These are phyloP conservation scores for Lactarius hengduanensis DNA, from an alignment of 768 basidiomycete genomes.

Conservation along the genomic window DNA sequence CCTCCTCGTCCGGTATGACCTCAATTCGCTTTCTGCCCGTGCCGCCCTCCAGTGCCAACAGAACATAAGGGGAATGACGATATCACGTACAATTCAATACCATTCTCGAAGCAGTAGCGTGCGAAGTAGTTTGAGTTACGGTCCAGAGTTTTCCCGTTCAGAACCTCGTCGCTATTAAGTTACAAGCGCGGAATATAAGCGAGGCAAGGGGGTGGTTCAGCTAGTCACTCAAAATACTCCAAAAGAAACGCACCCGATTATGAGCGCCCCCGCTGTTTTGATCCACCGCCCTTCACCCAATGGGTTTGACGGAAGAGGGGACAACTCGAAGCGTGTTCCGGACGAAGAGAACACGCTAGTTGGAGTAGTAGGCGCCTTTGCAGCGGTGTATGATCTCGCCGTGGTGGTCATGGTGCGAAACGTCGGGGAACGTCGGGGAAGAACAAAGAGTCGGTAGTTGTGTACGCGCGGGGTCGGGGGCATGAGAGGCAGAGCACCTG, in stretches of 20 bases:
- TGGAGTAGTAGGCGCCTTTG: background rate
- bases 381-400: background rate
- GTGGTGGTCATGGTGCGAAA: slow-evolving; percentile 11
- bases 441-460: slow-evolving; percentile 12
- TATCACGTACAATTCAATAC: slow-evolving; percentile 63
- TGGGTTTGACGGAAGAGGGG: slow-evolving; percentile 61
- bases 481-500: slow-evolving; percentile 11
- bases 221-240: background rate
- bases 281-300: slow-evolving; percentile 71
- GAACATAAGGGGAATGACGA: slow-evolving; percentile 26
- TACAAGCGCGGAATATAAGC: background rate
- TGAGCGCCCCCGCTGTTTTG: slow-evolving; percentile 67
- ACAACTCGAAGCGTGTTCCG: slow-evolving; percentile 45
- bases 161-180: slow-evolving; percentile 71
- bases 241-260: slow-evolving; percentile 60
- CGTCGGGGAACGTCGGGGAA: slow-evolving; percentile 2
- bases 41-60: slow-evolving; percentile 28
- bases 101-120: slow-evolving; percentile 85
- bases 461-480: slow-evolving; percentile 2
- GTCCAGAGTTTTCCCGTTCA: slow-evolving; percentile 89
- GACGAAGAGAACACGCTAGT: slow-evolving; percentile 5
- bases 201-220: background rate
- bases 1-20: slow-evolving; percentile 87
- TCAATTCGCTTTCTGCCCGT: slow-evolving; percentile 75
- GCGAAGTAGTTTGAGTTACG: slow-evolving; percentile 85